Evolutionary conservation across 2,329 filamentous ascomycete genomes (phyloP).

Genomic region (Aspergillus pseudoviridinutans): DNA sequence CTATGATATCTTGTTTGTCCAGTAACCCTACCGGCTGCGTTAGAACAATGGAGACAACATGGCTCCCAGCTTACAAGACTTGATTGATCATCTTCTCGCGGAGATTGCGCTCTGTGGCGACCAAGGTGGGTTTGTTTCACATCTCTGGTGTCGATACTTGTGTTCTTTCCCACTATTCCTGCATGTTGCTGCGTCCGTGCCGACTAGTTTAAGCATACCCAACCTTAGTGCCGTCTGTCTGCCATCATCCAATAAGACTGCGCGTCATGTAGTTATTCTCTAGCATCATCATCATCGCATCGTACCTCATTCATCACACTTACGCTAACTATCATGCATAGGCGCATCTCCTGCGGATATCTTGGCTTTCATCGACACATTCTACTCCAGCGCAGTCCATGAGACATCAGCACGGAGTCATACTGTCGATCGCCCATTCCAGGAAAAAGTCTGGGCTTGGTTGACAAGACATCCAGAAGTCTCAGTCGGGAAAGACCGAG

Average conservation of each 20-base stretch:
- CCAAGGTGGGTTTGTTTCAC: conserved; percentile 37
- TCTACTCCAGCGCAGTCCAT: conserved; percentile 28
- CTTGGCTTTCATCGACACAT: conserved; percentile 30
- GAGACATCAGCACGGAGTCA: conserved; percentile 18
- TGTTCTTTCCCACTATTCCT: conserved; percentile 6
- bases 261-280: background rate
- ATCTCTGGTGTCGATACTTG: background rate
- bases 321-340: conserved; percentile 21
- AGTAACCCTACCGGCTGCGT: background rate
- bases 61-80: conserved; percentile 51
- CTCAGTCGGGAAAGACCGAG: conserved; percentile 43
- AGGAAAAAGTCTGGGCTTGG: conserved; percentile 56
- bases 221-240: background rate
- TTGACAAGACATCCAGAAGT: conserved; percentile 54
- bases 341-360: conserved; percentile 36
- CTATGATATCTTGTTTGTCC: background rate
- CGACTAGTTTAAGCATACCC: background rate
- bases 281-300: background rate
- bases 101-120: conserved; percentile 57
- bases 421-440: conserved; percentile 48
- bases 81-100: conserved; percentile 56
- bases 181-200: conserved; percentile 5
- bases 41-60: conserved; percentile 29
- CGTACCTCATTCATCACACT: background rate
- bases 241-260: background rate